Base-by-base conservation (phyloP, 768 basidiomycete species). In the Lactarius sanguifluus region DNA sequence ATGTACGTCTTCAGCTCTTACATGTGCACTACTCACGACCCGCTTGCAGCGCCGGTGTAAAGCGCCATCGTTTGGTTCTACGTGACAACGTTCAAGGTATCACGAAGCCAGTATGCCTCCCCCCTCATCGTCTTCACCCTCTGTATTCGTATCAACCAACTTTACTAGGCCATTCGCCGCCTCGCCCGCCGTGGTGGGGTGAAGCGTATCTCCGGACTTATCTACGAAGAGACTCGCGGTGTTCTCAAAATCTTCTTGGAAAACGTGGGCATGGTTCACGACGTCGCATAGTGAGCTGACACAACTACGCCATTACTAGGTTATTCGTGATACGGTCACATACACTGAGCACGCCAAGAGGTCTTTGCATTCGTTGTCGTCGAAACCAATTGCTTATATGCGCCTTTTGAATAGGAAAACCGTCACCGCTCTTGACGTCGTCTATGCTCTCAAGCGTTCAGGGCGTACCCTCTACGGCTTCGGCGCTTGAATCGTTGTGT, bases 321-420 rank as follows among this genome's bases (percentile, higher is more conserved):
- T 83, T 72, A 82, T 84, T 74, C 79, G 82, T 58, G 83, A 83
- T 75, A 81, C 82, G 25, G 82, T 84, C 73, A 86, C 86, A 66
- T 86, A 87, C 82, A 86, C 85, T 66, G 86, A 87, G 75, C 85
- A 86, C 80, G 84, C 85, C 64, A 86, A 86, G 78, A 76, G 83
- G 75, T 76, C 50, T 38, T 70, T 62, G 1, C 36, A 25, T 30
- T 34, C 28, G 32, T 52, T 34, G n/a, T 16, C 36, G 20, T 47
- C 28, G 20, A 23, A n/a, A 34, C 10, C 16, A 16, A 18, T 57
- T 23, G 56, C 43, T 69, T 43, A 61, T 36, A n/a, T 54, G 28
- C 2, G 20, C 30, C 34, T 34, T 40, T 38, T 50, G 30, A 43
- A n/a, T 62, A 77, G 77, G 67, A 80, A 80, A 75, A 82, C 81